phyloP scores from a whole-genome alignment of 192 early-diverging fungal genomes.

The Coemansia sp. region DNA sequence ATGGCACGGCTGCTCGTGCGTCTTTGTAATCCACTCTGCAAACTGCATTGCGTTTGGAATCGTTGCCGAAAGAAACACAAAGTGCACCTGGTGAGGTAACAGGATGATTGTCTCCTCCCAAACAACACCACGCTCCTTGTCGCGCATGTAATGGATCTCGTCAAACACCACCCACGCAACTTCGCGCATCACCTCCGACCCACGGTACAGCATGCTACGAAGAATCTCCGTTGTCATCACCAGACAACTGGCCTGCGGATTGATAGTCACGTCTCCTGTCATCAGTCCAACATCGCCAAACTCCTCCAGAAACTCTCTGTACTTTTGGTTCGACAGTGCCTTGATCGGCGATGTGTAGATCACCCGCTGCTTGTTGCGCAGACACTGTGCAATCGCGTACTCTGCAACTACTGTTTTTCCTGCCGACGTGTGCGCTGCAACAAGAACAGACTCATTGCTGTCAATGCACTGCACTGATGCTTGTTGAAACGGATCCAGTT shows the following conservation, averaged over 20 bases:
- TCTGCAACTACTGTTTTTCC: slow-evolving; percentile 99
- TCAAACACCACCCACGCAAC: slow-evolving; percentile 98
- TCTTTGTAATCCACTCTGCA: slow-evolving; percentile 96
- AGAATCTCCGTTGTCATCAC: slow-evolving; percentile 99
- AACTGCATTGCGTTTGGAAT: slow-evolving; percentile 99
- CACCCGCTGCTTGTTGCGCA: slow-evolving; percentile 88
- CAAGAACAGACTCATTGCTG: slow-evolving; percentile 90
- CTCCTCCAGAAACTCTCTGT: slow-evolving; percentile 89
- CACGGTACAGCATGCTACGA: slow-evolving; percentile 94
- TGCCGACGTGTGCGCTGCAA: slow-evolving; percentile 94
- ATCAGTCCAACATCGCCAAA: slow-evolving; percentile 98
- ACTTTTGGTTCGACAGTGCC: slow-evolving; percentile 98
- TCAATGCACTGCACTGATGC: slow-evolving; percentile 87
- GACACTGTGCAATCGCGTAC: slow-evolving; percentile 91
- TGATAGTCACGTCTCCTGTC: slow-evolving; percentile 98
- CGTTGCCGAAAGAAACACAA: slow-evolving; percentile 96
- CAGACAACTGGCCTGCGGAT: slow-evolving; percentile 85
- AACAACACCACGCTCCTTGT: slow-evolving; percentile 95
- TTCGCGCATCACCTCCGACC: slow-evolving; percentile 93
- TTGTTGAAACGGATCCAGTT: slow-evolving; percentile 94
- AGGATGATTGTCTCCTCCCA: slow-evolving; percentile 99
- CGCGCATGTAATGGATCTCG: slow-evolving; percentile 99
- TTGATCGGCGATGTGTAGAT: slow-evolving; percentile 99
- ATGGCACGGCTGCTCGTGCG: slow-evolving; percentile 96
- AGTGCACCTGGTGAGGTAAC: slow-evolving; percentile 87